phyloP scores from a whole-genome alignment of 495 filamentous ascomycete genomes.

The Podospora appendiculata region DNA sequence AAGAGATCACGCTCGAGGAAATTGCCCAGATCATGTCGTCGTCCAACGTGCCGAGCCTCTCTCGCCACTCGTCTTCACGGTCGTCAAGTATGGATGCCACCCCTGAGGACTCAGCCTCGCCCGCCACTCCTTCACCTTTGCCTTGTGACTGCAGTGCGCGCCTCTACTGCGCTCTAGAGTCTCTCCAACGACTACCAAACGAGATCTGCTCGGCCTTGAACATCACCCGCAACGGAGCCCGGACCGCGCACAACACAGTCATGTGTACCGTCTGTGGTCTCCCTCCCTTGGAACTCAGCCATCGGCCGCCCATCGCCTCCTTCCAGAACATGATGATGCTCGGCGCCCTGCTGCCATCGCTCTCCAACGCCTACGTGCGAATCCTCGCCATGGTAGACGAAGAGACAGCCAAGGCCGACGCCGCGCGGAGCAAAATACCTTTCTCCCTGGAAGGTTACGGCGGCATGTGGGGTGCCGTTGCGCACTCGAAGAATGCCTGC shows the following conservation, averaged over 20 bases:
- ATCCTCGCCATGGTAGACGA: slow-evolving; percentile 40
- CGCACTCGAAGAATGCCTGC: slow-evolving; percentile 11
- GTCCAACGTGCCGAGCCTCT: slow-evolving; percentile 8
- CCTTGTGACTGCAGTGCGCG: slow-evolving; percentile 30
- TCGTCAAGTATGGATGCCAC: slow-evolving; percentile 3
- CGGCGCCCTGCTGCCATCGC: slow-evolving; percentile 53
- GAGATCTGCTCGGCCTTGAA: slow-evolving; percentile 38
- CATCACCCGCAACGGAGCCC: slow-evolving; percentile 49
- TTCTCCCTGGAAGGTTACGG: slow-evolving; percentile 40
- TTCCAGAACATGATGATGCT: slow-evolving; percentile 63
- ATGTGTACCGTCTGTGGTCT: slow-evolving; percentile 51
- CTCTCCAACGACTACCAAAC: slow-evolving; percentile 36
- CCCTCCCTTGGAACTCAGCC: slow-evolving; percentile 19
- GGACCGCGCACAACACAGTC: slow-evolving; percentile 49
- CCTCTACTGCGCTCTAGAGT: slow-evolving; percentile 38
- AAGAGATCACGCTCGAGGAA: slow-evolving; percentile 10
- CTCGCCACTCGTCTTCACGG: slow-evolving; percentile 9
- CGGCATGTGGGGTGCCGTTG: slow-evolving; percentile 31
- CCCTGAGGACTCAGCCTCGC: neutral
- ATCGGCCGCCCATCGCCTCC: slow-evolving; percentile 25
- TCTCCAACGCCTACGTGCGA: slow-evolving; percentile 49
- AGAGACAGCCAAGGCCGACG: slow-evolving; percentile 28
- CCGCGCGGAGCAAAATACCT: slow-evolving; percentile 26
- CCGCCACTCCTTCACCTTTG: neutral
- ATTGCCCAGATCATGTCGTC: neutral